Percentiles rank a stretch among this genome's conserved stretches.
phyloP scores from a whole-genome alignment of 2,329 filamentous ascomycete genomes.

The Mycosphaerella arachidis region DNA sequence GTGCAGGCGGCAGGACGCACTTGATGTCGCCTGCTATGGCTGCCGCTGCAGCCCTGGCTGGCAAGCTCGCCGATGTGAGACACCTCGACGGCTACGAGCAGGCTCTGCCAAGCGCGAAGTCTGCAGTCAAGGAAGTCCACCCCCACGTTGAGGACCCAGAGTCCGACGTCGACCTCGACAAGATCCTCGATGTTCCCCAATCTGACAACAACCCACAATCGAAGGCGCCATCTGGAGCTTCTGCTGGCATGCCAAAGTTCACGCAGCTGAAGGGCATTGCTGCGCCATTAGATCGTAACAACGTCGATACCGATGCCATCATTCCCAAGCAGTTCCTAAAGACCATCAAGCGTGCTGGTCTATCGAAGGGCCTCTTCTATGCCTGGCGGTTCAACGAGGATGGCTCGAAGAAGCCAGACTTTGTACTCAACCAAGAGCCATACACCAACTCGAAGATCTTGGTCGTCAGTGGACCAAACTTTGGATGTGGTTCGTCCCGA shows the following conservation, averaged over 20 bases:
- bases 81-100: conserved; percentile 60
- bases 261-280: conserved; percentile 78
- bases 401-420: conserved; percentile 70
- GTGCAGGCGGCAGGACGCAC: conserved; percentile 84
- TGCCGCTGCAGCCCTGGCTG: conserved; percentile 80
- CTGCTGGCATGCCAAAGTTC: conserved; percentile 76
- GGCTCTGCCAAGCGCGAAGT: conserved; percentile 36
- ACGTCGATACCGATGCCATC: conserved; percentile 98
- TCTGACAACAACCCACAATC: conserved; percentile 55
- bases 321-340: conserved; percentile 99
- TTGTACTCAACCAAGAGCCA: conserved; percentile 85
- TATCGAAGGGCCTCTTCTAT: conserved; percentile 83
- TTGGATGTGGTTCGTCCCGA: conserved; percentile 86
- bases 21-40: conserved; percentile 98
- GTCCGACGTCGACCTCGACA: conserved; percentile 60
- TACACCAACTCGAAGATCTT: conserved; percentile 84
- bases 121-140: conserved; percentile 55
- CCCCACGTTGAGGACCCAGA: conserved; percentile 53
- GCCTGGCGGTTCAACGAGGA: conserved; percentile 68
- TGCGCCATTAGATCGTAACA: conserved; percentile 79
- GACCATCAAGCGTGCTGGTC: conserved; percentile 95
- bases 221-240: conserved; percentile 43
- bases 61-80: conserved; percentile 87
- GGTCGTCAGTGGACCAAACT: conserved; percentile 87
- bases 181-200: conserved; percentile 60